Base-by-base conservation (phyloP, 2,329 filamentous ascomycete species). In the Penicillium sumatraense region DNA sequence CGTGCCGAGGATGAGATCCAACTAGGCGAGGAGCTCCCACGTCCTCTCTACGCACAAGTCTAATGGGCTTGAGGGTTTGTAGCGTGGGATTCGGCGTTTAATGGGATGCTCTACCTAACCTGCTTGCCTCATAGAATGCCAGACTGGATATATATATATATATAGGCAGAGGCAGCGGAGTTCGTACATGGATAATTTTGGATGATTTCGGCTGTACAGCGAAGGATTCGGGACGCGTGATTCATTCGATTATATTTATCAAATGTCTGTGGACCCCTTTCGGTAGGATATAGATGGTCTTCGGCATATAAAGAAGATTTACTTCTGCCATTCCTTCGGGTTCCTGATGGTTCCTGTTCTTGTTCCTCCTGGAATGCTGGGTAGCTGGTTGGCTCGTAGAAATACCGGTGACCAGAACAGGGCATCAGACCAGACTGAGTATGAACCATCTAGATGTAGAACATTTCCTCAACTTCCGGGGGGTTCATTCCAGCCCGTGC, bases 31-130 rank as follows among this genome's bases (percentile, higher is more conserved):
- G 66, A 72, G 21, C 70, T 76, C 36, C 74, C 74, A 4, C 67
- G 53, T 48, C 72, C 74, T 5, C 66, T 76, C 8, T 76, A 74
- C 66, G 59, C 64, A 23, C 71, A 74, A 56, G 64, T 76, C 10
- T 76, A 65, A 41, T 14, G 8, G 38, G 21, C 35, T 2, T 8
- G 29, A 7, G n/a, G 4, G 16, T 4, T n/a, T 35, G 33, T 5
- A n/a, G 6, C 7, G 33, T 5, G 11, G 7, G 33, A 13, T n/a
- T 35, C 33, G 33, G 14, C 5, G 5, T 35, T 38, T 13, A n/a
- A 16, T 16, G 18, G 16, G 18, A 36, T 36, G 18, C 33, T 11
- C 11, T 13, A 41, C 14, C 38, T 41, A 6, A 24, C n/a, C 38
- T n/a, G 11, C 7, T 23, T 41, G 38, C 38, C 21, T 24, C 5